Percentiles rank a stretch among this genome's conserved stretches.
Conservation (phyloP, 1,284 basidiomycete species). For the Irpex rosettiformis region DNA sequence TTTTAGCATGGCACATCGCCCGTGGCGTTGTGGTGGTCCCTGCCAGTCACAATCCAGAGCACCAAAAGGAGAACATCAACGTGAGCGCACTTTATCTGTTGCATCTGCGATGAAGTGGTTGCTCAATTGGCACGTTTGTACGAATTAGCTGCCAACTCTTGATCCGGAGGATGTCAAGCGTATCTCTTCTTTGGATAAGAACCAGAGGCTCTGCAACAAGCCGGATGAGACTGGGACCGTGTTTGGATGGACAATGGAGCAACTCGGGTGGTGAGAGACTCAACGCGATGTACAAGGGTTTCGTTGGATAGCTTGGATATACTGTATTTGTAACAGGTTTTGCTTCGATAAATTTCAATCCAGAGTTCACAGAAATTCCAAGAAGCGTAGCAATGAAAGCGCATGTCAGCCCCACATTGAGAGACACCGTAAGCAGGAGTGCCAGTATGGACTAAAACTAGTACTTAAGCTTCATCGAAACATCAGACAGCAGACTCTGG, state of each 20-base stretch:
- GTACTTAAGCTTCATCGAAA: no score
- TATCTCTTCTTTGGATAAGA: constrained; percentile 55
- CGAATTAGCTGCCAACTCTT: constrained; percentile 40
- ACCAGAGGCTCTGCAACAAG: constrained; percentile 30
- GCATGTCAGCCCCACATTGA: no score
- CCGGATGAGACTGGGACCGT: constrained; percentile 33
- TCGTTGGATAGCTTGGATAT: no score
- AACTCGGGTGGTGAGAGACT: constrained; percentile 46
- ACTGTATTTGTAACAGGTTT: no score
- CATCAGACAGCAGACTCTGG: no score
- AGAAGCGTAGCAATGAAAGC: no score
- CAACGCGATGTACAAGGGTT: no score
- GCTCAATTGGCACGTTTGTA: constrained; percentile 2
- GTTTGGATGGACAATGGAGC: constrained; percentile 47
- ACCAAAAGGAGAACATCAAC: constrained; percentile 42
- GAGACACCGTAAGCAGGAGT: no score
- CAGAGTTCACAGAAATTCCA: no score
- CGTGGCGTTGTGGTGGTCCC: constrained; percentile 38
- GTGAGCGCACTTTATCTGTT: constrained; percentile 22
- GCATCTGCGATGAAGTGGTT: no score
- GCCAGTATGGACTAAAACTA: no score
- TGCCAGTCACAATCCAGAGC: constrained; percentile 37
- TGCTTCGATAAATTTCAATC: no score
- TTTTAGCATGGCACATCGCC: constrained; percentile 43
- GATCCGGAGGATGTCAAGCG: constrained; percentile 40